Percentiles rank a stretch among this genome's conserved stretches.
Conservation (phyloP, 2,329 filamentous ascomycete species). For the Dryadomyces quercus-mongolicae region DNA sequence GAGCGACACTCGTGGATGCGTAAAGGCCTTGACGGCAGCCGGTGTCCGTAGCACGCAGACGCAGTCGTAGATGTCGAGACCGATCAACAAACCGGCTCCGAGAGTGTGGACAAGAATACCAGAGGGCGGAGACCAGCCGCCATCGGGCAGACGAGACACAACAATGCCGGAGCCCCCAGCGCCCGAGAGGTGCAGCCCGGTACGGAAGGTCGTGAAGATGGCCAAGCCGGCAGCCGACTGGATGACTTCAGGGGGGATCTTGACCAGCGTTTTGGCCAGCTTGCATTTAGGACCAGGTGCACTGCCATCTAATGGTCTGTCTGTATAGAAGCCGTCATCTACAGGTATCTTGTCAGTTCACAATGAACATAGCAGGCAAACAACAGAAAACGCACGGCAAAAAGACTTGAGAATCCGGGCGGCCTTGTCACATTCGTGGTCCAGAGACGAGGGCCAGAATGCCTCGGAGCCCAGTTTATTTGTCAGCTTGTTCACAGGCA, state of each 20-base stretch:
- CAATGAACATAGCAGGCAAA: constrained; percentile 19
- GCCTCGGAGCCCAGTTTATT: constrained; percentile 59
- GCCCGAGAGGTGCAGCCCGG: constrained; percentile 42
- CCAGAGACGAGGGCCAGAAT: constrained; percentile 64
- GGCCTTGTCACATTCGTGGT: constrained; percentile 67
- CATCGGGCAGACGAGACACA: constrained; percentile 41
- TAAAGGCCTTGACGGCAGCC: constrained; percentile 55
- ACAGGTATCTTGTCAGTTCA: neutral
- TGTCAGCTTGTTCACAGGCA: constrained; percentile 55
- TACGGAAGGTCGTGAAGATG: constrained; percentile 56
- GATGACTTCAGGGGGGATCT: constrained; percentile 32
- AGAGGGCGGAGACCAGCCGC: constrained; percentile 58
- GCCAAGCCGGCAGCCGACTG: constrained; percentile 51
- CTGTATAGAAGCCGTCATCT: constrained; percentile 23
- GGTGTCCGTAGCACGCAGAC: constrained; percentile 61
- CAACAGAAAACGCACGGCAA: constrained; percentile 56
- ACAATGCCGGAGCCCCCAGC: constrained; percentile 49
- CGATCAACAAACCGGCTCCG: constrained; percentile 56
- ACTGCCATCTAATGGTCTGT: constrained; percentile 6
- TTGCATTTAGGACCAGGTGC: constrained; percentile 14
- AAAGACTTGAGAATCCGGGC: constrained; percentile 64
- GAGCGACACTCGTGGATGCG: constrained; percentile 50
- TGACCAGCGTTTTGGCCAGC: constrained; percentile 21
- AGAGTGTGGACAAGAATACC: constrained; percentile 61
- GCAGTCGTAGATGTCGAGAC: constrained; percentile 66